Conservation (phyloP, 306 rosid species). For the Elaeagnus macrophylla region DNA sequence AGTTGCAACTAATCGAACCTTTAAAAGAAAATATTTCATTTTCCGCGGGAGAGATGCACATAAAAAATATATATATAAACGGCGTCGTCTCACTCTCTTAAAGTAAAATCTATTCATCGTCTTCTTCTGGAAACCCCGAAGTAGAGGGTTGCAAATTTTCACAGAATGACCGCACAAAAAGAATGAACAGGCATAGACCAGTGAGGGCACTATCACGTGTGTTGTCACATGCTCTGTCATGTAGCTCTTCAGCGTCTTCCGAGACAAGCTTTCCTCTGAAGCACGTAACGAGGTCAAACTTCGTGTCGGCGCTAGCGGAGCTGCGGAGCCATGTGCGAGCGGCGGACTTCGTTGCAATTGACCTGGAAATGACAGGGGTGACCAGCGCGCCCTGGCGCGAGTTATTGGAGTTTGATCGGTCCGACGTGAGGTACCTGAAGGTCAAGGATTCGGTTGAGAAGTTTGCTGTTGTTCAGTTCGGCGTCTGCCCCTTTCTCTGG, state of each 20-base stretch:
- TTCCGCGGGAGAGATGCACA: no score
- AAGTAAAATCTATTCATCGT: no score
- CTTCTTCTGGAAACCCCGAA: no score
- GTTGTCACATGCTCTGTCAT: slow-evolving; percentile 16
- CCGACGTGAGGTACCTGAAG: slow-evolving; percentile 77
- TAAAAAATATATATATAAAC: no score
- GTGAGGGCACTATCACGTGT: slow-evolving; percentile 32
- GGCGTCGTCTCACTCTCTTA: no score
- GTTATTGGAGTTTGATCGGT: slow-evolving; percentile 64
- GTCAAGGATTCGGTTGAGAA: slow-evolving; percentile 78
- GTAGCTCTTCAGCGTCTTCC: slow-evolving; percentile 10
- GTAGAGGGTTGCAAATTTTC: slow-evolving; percentile 12
- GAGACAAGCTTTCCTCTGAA: slow-evolving; percentile 34
- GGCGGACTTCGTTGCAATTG: slow-evolving; percentile 82
- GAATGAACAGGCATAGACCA: slow-evolving; percentile 28
- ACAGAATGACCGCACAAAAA: neutral
- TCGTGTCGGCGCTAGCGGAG: slow-evolving; percentile 51
- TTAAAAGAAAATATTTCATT: no score
- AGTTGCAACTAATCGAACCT: no score
- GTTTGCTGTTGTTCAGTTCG: slow-evolving; percentile 84
- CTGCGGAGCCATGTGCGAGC: slow-evolving; percentile 59
- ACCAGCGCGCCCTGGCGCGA: slow-evolving; percentile 97
- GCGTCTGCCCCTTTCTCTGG: slow-evolving; percentile 94
- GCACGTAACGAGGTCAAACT: slow-evolving; percentile 68
- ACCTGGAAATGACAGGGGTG: slow-evolving; percentile 90